Evolutionary conservation across 805 yeast genomes (phyloP).

Genomic region (Clavispora vitiphila): DNA sequence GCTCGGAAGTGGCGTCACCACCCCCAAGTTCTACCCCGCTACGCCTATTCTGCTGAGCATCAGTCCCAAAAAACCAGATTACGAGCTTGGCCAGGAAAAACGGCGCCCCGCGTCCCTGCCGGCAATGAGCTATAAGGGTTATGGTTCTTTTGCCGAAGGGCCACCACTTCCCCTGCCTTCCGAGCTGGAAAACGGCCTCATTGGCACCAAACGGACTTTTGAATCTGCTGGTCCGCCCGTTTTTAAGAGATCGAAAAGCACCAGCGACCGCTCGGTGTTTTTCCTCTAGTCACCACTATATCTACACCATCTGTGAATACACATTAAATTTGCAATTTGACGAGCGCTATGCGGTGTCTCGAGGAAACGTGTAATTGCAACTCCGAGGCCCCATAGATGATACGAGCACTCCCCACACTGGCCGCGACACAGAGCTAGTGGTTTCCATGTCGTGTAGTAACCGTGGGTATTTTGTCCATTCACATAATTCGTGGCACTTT

Average conservation of each 20-base stretch:
- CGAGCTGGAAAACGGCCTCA: not conserved
- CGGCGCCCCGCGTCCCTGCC: not conserved
- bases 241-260: not conserved
- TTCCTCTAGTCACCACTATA: not conserved
- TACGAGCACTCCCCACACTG: not conserved
- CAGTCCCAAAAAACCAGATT: conserved; percentile 13
- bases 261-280: not conserved
- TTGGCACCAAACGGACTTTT: not conserved
- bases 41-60: conserved; percentile 18
- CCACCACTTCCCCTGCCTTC: not conserved
- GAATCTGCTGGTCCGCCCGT: not conserved
- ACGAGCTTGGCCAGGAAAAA: not conserved
- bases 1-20: conserved; percentile 19
- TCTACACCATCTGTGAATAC: not conserved
- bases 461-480: not conserved
- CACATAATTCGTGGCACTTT: too few species aligned
- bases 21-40: conserved; percentile 26
- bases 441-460: not conserved
- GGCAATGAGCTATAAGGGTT: conserved; percentile 11
- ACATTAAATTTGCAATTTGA: not conserved
- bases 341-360: too few species aligned
- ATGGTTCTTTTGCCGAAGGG: not conserved
- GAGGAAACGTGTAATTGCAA: not conserved
- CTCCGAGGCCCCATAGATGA: not conserved
- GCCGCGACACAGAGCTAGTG: not conserved